These are phyloP conservation scores for Rhodamnia rubescens DNA, from an alignment of 345 rosid species.

Conservation along the genomic window DNA sequence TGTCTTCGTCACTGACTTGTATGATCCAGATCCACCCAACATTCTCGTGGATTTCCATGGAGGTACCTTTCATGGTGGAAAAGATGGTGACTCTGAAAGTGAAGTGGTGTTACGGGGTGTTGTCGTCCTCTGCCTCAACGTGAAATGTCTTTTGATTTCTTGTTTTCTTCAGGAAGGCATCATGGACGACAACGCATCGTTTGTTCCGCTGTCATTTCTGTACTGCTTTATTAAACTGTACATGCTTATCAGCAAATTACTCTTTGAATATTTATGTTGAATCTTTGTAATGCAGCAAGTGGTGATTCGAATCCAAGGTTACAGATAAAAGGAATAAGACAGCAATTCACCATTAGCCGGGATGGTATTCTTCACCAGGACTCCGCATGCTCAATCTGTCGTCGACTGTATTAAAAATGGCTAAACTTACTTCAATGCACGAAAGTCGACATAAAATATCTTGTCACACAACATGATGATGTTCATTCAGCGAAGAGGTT, in stretches of 20 bases:
- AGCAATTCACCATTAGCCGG: background rate
- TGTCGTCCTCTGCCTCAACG: background rate
- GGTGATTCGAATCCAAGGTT: background rate
- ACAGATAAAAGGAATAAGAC: background rate
- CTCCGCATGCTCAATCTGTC: background rate
- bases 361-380: background rate
- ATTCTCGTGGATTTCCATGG: background rate
- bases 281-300: background rate
- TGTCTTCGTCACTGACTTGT: background rate
- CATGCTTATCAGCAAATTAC: background rate
- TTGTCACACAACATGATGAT: fast-evolving
- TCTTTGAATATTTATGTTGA: background rate
- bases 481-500: background rate
- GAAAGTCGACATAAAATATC: background rate
- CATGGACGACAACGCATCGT: background rate
- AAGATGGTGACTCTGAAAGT: background rate
- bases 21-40: background rate
- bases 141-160: background rate
- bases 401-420: background rate
- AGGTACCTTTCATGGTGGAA: background rate
- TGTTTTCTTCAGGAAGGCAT: background rate
- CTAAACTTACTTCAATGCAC: background rate
- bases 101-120: background rate
- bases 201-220: background rate
- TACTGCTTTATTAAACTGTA: background rate